A percentile compares a stretch with the other conserved stretches of the same genome.
Evolutionary conservation across 495 filamentous ascomycete species (phyloP).

Genomic region (Bacidia rubella): DNA sequence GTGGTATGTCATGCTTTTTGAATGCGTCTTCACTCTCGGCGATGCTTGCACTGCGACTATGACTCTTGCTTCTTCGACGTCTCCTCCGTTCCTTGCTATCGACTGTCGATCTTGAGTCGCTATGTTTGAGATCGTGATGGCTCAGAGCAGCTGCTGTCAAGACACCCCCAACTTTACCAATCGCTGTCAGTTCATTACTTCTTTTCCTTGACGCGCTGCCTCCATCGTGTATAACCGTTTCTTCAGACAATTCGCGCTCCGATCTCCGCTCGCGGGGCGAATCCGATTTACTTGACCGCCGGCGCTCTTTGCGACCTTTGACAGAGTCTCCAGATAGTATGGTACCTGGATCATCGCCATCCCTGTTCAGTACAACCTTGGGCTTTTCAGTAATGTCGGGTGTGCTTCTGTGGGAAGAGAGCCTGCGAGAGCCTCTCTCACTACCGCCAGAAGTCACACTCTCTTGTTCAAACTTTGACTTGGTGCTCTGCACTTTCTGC

Average conservation of each 20-base stretch:
- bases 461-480: conserved; percentile 47
- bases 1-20: conserved; percentile 50
- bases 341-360: conserved; percentile 44
- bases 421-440: conserved; percentile 42
- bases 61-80: conserved; percentile 34
- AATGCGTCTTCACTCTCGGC: conserved; percentile 48
- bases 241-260: conserved; percentile 29
- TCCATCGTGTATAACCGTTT: conserved; percentile 37
- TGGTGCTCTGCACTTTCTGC: conserved; percentile 53
- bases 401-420: conserved; percentile 57
- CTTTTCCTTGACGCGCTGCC: conserved; percentile 41
- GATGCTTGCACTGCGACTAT: conserved; percentile 41
- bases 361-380: conserved; percentile 48
- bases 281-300: conserved; percentile 31
- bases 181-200: conserved; percentile 46
- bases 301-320: conserved; percentile 34
- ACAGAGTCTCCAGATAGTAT: conserved; percentile 42
- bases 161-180: conserved; percentile 38
- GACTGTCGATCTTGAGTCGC: conserved; percentile 48
- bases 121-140: conserved; percentile 51
- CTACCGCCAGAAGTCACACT: conserved; percentile 48
- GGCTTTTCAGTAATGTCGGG: conserved; percentile 52
- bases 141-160: conserved; percentile 52
- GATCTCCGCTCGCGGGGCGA: conserved; percentile 33
- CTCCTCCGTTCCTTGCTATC: conserved; percentile 37